Percentiles rank a stretch among this genome's conserved stretches.
Conservation (phyloP, 2,329 filamentous ascomycete species). For the Teratosphaeria pseudoeucalypti region DNA sequence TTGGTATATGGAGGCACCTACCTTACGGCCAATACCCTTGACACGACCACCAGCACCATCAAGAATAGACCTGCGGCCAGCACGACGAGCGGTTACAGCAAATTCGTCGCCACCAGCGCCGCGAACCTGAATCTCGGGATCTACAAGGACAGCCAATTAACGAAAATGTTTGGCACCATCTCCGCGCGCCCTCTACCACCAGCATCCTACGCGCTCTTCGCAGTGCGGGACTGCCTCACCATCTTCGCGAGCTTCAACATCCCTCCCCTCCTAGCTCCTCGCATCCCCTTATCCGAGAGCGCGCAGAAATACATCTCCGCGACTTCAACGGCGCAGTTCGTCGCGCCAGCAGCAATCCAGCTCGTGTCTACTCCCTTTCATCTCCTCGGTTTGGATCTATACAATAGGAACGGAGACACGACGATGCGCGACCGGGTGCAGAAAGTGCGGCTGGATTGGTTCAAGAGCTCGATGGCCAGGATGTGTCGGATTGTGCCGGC, state of each 20-base stretch:
- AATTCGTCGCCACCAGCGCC: conserved; percentile 71
- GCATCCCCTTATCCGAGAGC: conserved; percentile 39
- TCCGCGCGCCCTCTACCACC: conserved; percentile 49
- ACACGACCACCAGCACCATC: conserved; percentile 63
- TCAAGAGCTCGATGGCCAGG: conserved; percentile 60
- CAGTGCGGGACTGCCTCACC: conserved; percentile 72
- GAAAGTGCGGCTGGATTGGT: conserved; percentile 65
- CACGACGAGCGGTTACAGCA: conserved; percentile 64
- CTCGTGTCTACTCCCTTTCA: conserved; percentile 74
- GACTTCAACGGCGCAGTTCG: conserved; percentile 58
- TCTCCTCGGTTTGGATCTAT: conserved; percentile 73
- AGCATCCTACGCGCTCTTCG: conserved; percentile 68
- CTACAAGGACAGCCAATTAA: conserved; percentile 82
- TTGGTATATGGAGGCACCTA: conserved; percentile 80
- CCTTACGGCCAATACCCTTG: conserved; percentile 74
- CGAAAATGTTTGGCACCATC: conserved; percentile 64
- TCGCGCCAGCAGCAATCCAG: conserved; percentile 70
- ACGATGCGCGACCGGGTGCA: conserved; percentile 51
- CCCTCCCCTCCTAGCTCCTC: conserved; percentile 65
- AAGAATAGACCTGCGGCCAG: conserved; percentile 45
- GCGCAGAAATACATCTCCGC: conserved; percentile 42
- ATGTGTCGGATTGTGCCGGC: conserved; percentile 81
- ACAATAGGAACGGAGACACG: conserved; percentile 53
- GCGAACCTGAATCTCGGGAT: conserved; percentile 79
- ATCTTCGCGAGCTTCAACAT: conserved; percentile 91